These are phyloP conservation scores for Lactifluus echinatus DNA, from an alignment of 768 basidiomycete genomes.

Conservation along the genomic window DNA sequence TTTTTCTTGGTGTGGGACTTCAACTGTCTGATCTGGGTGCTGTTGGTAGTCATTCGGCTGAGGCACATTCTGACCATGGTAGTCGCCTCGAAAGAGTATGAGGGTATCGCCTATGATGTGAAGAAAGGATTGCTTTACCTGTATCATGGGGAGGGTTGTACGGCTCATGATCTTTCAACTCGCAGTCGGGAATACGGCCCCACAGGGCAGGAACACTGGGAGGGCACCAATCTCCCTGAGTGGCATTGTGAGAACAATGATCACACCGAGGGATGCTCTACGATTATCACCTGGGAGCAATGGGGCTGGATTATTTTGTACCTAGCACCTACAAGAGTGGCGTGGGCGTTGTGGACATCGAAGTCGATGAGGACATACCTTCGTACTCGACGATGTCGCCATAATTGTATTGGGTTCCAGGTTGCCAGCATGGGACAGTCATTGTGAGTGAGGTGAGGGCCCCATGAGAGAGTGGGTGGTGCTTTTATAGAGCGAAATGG, in stretches of 20 bases:
- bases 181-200: slow-evolving; percentile 41
- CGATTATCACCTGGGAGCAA: slow-evolving; percentile 45
- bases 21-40: slow-evolving; percentile 26
- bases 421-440: slow-evolving; percentile 44
- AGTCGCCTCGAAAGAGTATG: not conserved
- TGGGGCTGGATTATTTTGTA: slow-evolving; percentile 73
- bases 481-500: not conserved
- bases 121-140: slow-evolving; percentile 7
- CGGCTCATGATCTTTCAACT: not conserved
- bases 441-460: slow-evolving; percentile 25
- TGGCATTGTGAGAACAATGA: not conserved
- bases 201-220: slow-evolving; percentile 54
- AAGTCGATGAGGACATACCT: slow-evolving; percentile 29
- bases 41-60: slow-evolving; percentile 21
- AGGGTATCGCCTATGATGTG: not conserved
- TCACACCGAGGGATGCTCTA: not conserved
- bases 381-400: slow-evolving; percentile 49
- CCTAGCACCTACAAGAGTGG: slow-evolving; percentile 32
- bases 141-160: slow-evolving; percentile 17
- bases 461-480: not conserved
- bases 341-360: not conserved
- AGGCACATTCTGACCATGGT: slow-evolving; percentile 12
- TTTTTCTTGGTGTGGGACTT: slow-evolving; percentile 36
- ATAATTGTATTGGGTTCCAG: slow-evolving; percentile 49
- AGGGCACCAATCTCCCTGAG: slow-evolving; percentile 63